phyloP scores from a whole-genome alignment of 116 monocot genomes.

The Dioscorea cayenensis region DNA sequence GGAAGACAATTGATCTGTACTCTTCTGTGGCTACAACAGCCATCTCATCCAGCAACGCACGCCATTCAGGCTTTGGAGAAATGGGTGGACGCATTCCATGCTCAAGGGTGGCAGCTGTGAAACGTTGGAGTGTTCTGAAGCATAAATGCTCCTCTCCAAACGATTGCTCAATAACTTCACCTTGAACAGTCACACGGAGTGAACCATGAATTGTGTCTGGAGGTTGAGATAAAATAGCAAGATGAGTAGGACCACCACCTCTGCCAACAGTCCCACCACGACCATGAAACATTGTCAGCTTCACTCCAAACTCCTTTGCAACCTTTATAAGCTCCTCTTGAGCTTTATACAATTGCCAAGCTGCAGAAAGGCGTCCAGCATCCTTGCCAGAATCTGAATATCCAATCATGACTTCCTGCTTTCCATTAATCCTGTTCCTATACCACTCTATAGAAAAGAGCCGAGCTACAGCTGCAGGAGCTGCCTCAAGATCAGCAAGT shows the following conservation, averaged over 20 bases:
- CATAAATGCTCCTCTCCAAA: constrained; percentile 97
- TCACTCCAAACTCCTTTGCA: constrained; percentile 79
- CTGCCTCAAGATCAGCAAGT: constrained; percentile 87
- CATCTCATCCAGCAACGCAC: constrained; percentile 89
- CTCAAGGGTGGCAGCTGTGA: constrained; percentile 87
- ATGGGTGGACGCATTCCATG: constrained; percentile 98
- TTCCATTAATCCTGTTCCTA: constrained; percentile 73
- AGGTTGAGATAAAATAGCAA: constrained; percentile 94
- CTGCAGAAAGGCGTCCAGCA: constrained; percentile 91
- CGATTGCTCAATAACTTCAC: constrained; percentile 98
- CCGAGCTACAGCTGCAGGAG: constrained; percentile 79
- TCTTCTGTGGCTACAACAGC: constrained; percentile 77
- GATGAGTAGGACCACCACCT: constrained; percentile 96
- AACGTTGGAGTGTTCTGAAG: constrained; percentile 93
- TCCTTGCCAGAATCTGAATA: constrained; percentile 99
- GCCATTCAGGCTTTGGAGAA: constrained; percentile 96
- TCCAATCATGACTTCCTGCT: constrained; percentile 98
- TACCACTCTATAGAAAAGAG: constrained; percentile 97
- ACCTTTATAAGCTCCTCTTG: constrained; percentile 94
- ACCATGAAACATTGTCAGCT: constrained; percentile 95
- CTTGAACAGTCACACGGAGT: constrained; percentile 93
- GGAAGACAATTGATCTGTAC: constrained; percentile 86
- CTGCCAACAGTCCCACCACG: constrained; percentile 95
- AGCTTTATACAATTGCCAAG: constrained; percentile 92
- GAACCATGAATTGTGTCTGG: constrained; percentile 92